A percentile compares a stretch with the other conserved stretches of the same genome.
phyloP scores from a whole-genome alignment of 306 rosid genomes.

The Glycine latifolia region DNA sequence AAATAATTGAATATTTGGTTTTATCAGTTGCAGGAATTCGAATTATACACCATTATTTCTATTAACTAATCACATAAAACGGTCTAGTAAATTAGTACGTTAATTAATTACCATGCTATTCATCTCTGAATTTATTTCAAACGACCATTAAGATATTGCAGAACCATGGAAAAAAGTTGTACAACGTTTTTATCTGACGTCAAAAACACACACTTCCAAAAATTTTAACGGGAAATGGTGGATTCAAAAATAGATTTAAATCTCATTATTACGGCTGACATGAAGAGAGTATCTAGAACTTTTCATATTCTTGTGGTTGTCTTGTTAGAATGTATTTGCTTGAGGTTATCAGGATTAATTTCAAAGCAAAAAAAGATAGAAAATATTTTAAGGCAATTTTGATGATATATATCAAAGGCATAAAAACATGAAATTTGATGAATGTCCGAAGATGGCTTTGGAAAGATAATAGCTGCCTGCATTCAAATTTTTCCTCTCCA shows the following conservation, averaged over 20 bases:
- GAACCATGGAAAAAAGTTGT: not conserved
- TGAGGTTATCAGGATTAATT: not conserved
- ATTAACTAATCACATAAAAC: not conserved
- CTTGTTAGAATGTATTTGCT: not conserved
- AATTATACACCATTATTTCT: not conserved
- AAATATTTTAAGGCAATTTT: no score
- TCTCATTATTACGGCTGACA: not conserved
- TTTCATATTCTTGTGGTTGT: not conserved
- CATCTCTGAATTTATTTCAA: no score
- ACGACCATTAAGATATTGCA: not conserved
- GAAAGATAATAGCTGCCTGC: no score
- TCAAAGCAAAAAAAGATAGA: not conserved
- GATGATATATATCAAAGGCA: no score
- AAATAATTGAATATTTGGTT: not conserved
- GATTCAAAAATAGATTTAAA: not conserved
- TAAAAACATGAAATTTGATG: no score
- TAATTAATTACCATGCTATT: not conserved
- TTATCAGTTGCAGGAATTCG: slow-evolving; percentile 12
- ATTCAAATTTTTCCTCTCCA: no score
- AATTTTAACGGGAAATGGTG: not conserved
- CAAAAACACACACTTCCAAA: not conserved
- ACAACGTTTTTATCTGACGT: not conserved
- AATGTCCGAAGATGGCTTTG: no score
- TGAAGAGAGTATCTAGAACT: not conserved
- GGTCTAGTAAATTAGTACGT: not conserved